phyloP scores from a whole-genome alignment of 805 yeast species.

The Metschnikowia matae region DNA sequence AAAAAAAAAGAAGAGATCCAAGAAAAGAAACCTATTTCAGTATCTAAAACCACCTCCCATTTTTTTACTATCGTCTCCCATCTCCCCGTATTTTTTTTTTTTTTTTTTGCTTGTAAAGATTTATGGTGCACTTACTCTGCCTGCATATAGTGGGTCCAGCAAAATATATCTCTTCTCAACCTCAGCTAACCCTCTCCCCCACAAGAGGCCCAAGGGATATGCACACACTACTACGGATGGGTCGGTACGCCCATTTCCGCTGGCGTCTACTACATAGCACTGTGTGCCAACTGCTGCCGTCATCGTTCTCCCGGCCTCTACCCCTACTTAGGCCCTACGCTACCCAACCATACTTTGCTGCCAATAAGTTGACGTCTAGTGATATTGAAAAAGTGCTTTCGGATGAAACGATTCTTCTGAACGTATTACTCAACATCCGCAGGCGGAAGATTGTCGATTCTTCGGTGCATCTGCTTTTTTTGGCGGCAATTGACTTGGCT shows the following conservation, averaged over 20 bases:
- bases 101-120: neutral
- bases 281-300: neutral
- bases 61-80: neutral
- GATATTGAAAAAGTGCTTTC: slow-evolving; percentile 16
- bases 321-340: neutral
- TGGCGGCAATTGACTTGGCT: slow-evolving; percentile 22
- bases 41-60: too few species aligned
- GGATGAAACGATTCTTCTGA: slow-evolving; percentile 1
- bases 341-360: neutral
- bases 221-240: neutral
- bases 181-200: neutral
- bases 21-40: too few species aligned
- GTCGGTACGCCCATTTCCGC: neutral
- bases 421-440: slow-evolving; percentile 4
- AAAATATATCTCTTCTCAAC: slow-evolving; percentile 3
- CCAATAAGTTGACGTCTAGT: neutral
- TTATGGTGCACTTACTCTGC: neutral
- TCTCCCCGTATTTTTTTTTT: too few species aligned
- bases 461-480: slow-evolving; percentile 18
- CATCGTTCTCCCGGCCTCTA: neutral
- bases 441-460: slow-evolving; percentile 7
- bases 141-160: neutral
- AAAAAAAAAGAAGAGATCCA: too few species aligned
- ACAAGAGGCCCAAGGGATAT: neutral
- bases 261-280: neutral